Evolutionary conservation across 2,329 filamentous ascomycete genomes (phyloP), one percentile per base, ranked within the genome.

Genomic region (Fusarium pseudocircinatum): DNA sequence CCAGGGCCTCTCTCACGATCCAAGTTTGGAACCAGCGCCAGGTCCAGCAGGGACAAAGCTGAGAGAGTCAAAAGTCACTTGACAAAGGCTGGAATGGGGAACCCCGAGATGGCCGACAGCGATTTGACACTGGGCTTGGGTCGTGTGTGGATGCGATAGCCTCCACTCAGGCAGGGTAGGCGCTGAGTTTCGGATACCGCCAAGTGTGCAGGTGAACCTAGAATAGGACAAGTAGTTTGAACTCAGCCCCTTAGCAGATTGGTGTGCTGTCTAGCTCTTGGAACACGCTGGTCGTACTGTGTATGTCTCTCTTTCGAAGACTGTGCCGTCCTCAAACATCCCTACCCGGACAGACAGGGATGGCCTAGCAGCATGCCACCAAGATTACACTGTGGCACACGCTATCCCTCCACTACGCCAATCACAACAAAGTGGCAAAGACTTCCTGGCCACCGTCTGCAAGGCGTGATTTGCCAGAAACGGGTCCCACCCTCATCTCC

Each of bases 341-440:
- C 75, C 64, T 76, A 61, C 75, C 53, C 39, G 32, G 32, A 66
- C 42, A 13, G 72, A 69, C 69, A 60, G 63, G 72, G 72, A 64
- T 67, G 20, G 39, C 28, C 47, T 63, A 73, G 56, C 64, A 78
- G 76, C 79, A 77, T 77, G 74, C 77, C 75, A 73, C 78, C 76
- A 77, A 76, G 72, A 78, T 79, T 74, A 76, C 78, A 79, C 71
- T 75, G 72, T 72, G 75, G 73, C 74, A 67, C 62, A 61, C 49
- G 40, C 78, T 79, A 78, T 61, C 36, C 72, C 72, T 30, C 9
- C 13, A n/a, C 22, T n/a, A 58, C 56, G 28, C 80, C 81, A 82
- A 81, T 82, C 77, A 80, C 63, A 69, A 53, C 54, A 59, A 60
- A 76, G 81, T 81, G 81, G 80, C 79, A 75, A 82, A 74, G 47